A percentile compares a stretch with the other conserved stretches of the same genome.
phyloP scores from a whole-genome alignment of 108 stramenopile species.

The Chaetoceros tenuissimus region DNA sequence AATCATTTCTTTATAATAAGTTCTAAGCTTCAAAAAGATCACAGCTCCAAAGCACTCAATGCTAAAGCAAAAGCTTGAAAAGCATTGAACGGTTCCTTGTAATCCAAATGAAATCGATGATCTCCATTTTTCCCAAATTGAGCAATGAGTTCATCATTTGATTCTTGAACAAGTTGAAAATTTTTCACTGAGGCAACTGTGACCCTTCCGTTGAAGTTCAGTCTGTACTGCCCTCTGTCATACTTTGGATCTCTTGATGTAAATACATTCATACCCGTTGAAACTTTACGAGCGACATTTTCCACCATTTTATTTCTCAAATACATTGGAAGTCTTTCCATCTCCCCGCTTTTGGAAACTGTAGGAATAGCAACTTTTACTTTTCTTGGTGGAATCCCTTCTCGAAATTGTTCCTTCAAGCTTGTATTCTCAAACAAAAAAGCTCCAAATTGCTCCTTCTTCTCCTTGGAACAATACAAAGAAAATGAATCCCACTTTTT shows the following conservation, averaged over 20 bases:
- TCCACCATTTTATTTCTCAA: background rate
- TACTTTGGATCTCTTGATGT: background rate
- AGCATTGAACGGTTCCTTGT: background rate
- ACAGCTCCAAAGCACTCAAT: background rate
- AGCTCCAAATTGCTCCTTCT: background rate
- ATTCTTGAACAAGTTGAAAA: conserved; percentile 76
- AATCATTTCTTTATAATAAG: no score
- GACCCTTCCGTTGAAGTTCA: conserved; percentile 88
- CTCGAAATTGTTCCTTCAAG: background rate
- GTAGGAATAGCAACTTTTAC: background rate
- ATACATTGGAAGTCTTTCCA: background rate
- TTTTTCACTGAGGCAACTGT: conserved; percentile 91
- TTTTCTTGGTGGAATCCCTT: background rate
- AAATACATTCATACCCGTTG: background rate
- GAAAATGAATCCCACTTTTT: background rate
- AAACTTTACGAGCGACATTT: background rate
- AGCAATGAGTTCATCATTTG: conserved; percentile 24
- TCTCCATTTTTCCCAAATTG: conserved; percentile 36
- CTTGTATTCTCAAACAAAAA: background rate
- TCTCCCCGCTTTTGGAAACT: background rate
- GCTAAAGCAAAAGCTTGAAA: background rate
- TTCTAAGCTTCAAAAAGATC: no score
- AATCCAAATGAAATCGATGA: background rate
- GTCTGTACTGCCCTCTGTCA: conserved; percentile 58
- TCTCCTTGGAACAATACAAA: background rate